phyloP scores from a whole-genome alignment of 2,329 filamentous ascomycete species.

The Diaporthe sp. region DNA sequence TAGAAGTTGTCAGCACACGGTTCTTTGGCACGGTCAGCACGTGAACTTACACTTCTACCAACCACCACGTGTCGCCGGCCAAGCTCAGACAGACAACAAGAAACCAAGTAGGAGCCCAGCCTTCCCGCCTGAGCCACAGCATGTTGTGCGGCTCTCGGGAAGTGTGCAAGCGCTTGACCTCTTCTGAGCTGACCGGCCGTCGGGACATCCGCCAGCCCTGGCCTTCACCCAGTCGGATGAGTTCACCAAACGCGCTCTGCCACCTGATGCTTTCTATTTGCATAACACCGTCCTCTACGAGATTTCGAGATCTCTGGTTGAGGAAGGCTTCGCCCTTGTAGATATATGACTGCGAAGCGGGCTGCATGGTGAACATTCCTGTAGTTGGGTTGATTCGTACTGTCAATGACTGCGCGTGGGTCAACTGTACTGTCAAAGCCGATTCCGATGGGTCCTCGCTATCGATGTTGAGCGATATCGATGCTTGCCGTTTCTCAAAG shows the following conservation, averaged over 20 bases:
- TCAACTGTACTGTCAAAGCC: conserved; percentile 77
- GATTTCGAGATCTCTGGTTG: conserved; percentile 69
- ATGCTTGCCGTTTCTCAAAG: conserved; percentile 71
- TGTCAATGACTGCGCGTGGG: conserved; percentile 69
- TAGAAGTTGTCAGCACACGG: conserved; percentile 6
- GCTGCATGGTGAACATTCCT: conserved; percentile 80
- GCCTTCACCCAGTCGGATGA: conserved; percentile 71
- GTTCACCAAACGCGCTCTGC: conserved; percentile 70
- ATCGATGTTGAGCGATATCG: conserved; percentile 70
- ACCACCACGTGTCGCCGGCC: conserved; percentile 84
- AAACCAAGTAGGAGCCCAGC: conserved; percentile 82
- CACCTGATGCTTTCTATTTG: conserved; percentile 74
- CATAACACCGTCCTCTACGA: conserved; percentile 68
- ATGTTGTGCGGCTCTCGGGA: conserved; percentile 67
- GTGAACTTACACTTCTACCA: conserved; percentile 72
- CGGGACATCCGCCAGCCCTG: conserved; percentile 73
- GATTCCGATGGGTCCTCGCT: conserved; percentile 75
- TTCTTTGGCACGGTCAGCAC: neutral
- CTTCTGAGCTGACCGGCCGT: conserved; percentile 64
- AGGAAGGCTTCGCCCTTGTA: conserved; percentile 74
- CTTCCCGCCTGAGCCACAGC: conserved; percentile 77
- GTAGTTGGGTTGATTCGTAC: conserved; percentile 83
- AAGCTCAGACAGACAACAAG: conserved; percentile 79
- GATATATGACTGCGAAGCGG: conserved; percentile 65
- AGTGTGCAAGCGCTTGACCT: conserved; percentile 58